phyloP scores from a whole-genome alignment of 768 basidiomycete genomes.

The Lentinula lateritia region DNA sequence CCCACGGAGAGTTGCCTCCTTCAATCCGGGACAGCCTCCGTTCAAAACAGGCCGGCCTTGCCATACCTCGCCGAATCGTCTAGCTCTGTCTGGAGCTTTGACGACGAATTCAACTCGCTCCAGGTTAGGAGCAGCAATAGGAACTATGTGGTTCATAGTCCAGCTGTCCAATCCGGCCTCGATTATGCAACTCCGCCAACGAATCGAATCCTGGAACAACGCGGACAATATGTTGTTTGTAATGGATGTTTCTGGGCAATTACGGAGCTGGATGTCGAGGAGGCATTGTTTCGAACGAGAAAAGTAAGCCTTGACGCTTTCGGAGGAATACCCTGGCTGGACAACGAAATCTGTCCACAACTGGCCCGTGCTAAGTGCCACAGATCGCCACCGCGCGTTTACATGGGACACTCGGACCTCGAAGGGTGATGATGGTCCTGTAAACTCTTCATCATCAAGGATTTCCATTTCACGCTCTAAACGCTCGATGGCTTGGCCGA shows the following conservation, averaged over 20 bases:
- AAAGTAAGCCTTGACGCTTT: slow-evolving; percentile 24
- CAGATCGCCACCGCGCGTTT: slow-evolving; percentile 28
- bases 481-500: slow-evolving; percentile 15
- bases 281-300: slow-evolving; percentile 24
- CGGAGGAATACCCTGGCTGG: slow-evolving; percentile 11
- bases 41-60: neutral
- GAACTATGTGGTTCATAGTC: neutral
- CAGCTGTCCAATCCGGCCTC: slow-evolving; percentile 11
- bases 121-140: neutral
- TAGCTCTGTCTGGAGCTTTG: neutral
- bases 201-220: neutral
- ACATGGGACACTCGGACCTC: slow-evolving; percentile 36
- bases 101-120: neutral
- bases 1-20: slow-evolving; percentile 38
- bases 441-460: neutral
- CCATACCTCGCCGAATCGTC: neutral
- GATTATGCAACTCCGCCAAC: slow-evolving; percentile 20
- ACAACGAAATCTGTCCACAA: slow-evolving; percentile 34
- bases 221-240: neutral
- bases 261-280: slow-evolving; percentile 28
- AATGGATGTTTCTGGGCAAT: neutral
- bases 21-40: slow-evolving; percentile 14
- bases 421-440: slow-evolving; percentile 18
- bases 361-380: slow-evolving; percentile 22
- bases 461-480: neutral